phyloP scores from a whole-genome alignment of 768 basidiomycete species.

The Podaxis sp. region DNA sequence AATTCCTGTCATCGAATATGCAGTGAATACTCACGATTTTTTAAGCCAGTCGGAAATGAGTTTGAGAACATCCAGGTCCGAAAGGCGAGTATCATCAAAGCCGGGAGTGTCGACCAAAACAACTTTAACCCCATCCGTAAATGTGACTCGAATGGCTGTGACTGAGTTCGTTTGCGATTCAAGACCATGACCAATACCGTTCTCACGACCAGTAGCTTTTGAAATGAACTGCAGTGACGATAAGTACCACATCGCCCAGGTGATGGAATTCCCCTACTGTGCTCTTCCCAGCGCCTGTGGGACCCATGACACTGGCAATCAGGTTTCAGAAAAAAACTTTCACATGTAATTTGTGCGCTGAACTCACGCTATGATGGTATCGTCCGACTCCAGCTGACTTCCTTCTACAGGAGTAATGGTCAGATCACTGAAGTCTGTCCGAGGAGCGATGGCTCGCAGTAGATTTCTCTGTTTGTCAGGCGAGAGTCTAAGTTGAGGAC shows the following conservation, averaged over 20 bases:
- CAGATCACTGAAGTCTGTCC: not conserved
- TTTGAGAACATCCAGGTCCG: conserved; percentile 25
- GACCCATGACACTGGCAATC: conserved; percentile 7
- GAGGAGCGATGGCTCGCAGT: too few relatives aligned
- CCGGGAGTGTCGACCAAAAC: conserved; percentile 12
- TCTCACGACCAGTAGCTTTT: not conserved
- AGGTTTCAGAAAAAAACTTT: not conserved
- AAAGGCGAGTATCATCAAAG: conserved; percentile 25
- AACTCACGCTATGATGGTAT: conserved; percentile 6
- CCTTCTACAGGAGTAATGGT: not conserved
- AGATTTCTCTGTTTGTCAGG: not conserved
- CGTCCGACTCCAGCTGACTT: not conserved
- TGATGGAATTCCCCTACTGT: not conserved
- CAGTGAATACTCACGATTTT: conserved; percentile 21
- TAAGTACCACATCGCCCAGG: not conserved
- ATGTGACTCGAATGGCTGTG: not conserved
- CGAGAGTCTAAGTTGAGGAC: too few relatives aligned
- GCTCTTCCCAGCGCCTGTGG: conserved; percentile 12
- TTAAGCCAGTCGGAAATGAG: conserved; percentile 26
- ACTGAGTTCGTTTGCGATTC: not conserved
- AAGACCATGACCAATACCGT: not conserved
- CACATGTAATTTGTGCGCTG: too few relatives aligned
- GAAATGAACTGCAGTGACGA: not conserved
- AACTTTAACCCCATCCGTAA: not conserved
- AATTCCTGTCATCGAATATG: not conserved